Conservation (phyloP, 2,329 filamentous ascomycete genomes). For the Penicillium occitanis region DNA sequence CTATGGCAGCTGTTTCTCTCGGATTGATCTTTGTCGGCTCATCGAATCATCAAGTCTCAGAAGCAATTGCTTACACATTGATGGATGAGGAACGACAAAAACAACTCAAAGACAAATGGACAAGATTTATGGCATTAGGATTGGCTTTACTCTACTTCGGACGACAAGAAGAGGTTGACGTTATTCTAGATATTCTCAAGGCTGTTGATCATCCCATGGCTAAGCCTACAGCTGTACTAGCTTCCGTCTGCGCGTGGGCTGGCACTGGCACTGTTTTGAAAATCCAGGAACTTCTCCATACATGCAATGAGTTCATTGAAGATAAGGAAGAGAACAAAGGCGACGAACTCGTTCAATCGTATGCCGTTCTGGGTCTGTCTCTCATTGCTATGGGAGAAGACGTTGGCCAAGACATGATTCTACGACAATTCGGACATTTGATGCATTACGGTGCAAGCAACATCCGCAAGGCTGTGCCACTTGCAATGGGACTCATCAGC, state of each 20-base stretch:
- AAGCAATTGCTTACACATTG: conserved; percentile 87
- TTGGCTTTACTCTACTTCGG: conserved; percentile 94
- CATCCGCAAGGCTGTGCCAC: conserved; percentile 90
- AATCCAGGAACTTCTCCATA: conserved; percentile 93
- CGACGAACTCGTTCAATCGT: conserved; percentile 91
- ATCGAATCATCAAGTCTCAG: conserved; percentile 84
- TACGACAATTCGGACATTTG: conserved; percentile 93
- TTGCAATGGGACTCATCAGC: conserved; percentile 95
- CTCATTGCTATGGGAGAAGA: conserved; percentile 98
- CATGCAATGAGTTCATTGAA: conserved; percentile 96
- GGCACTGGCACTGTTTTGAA: conserved; percentile 96
- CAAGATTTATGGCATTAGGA: conserved; percentile 90
- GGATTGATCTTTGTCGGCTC: conserved; percentile 92
- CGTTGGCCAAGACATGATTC: conserved; percentile 96
- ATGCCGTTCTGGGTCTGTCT: conserved; percentile 90
- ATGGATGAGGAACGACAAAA: conserved; percentile 89
- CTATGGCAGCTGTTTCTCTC: conserved; percentile 88
- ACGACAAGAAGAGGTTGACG: conserved; percentile 96
- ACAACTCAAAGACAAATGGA: conserved; percentile 97
- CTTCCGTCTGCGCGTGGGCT: conserved; percentile 96
- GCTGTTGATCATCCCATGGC: conserved; percentile 96
- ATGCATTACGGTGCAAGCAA: conserved; percentile 99
- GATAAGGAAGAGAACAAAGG: conserved; percentile 93
- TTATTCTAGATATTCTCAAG: conserved; percentile 94
- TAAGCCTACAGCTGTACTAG: conserved; percentile 89